phyloP scores from a whole-genome alignment of 83 land plant genomes.

The Picea abies region DNA sequence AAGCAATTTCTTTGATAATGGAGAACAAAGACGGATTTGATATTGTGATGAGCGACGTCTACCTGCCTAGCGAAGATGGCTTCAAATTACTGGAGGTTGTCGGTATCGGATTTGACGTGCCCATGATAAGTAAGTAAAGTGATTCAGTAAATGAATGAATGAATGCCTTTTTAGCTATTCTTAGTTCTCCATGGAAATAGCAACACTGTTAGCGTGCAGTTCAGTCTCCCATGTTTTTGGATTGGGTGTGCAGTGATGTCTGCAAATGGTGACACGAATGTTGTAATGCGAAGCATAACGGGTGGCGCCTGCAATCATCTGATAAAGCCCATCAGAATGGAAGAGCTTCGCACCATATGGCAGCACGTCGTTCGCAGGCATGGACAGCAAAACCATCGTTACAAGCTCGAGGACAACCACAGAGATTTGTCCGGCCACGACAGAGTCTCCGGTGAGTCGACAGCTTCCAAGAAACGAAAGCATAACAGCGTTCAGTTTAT shows the following conservation, averaged over 20 bases:
- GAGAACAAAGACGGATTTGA: constrained; percentile 66
- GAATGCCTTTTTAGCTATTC: neutral
- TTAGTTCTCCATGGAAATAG: neutral
- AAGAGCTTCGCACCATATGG: constrained; percentile 84
- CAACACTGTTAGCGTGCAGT: neutral
- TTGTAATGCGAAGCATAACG: constrained; percentile 79
- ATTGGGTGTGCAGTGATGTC: constrained; percentile 70
- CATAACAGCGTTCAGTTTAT: neutral
- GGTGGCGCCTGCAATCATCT: constrained; percentile 87
- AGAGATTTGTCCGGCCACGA: constrained; percentile 32
- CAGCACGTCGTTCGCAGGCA: constrained; percentile 70
- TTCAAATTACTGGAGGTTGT: constrained; percentile 74
- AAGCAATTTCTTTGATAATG: constrained; percentile 58
- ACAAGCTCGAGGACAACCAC: constrained; percentile 20
- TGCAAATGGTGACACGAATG: constrained; percentile 73
- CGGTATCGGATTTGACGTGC: constrained; percentile 73
- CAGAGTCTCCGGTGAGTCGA: constrained; percentile 28
- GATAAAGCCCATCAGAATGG: constrained; percentile 82
- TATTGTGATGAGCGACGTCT: constrained; percentile 79
- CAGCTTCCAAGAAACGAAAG: neutral
- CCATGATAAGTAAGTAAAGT: constrained; percentile 67
- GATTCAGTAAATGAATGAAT: neutral
- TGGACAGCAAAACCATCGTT: neutral
- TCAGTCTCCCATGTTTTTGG: neutral
- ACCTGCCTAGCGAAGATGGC: constrained; percentile 88